Conservation (phyloP, 305 asterid species). For the Fraxinus xanthoxyloides region DNA sequence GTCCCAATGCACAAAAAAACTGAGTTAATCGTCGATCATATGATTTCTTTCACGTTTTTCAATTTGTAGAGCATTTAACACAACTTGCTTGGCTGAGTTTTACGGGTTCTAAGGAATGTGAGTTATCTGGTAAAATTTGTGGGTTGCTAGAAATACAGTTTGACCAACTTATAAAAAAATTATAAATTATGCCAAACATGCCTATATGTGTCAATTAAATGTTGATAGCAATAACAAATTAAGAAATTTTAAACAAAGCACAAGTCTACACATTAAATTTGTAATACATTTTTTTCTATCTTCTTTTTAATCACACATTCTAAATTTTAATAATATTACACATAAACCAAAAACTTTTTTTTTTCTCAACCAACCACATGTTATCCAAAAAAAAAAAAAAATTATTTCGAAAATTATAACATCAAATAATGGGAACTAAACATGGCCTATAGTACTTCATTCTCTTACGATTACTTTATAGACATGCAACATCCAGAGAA, state of each 20-base stretch:
- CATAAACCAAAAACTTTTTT: too few relatives aligned
- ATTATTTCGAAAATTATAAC: too few relatives aligned
- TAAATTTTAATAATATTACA: too few relatives aligned
- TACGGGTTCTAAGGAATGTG: background rate
- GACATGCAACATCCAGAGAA: background rate
- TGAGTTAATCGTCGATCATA: background rate
- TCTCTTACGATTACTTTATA: too few relatives aligned
- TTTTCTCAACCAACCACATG: too few relatives aligned
- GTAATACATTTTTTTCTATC: too few relatives aligned
- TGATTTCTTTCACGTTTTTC: background rate
- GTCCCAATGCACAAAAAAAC: background rate
- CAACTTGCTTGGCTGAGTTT: background rate
- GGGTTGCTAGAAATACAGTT: too few relatives aligned
- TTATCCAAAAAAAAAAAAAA: too few relatives aligned
- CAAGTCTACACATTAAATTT: too few relatives aligned
- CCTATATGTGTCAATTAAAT: background rate
- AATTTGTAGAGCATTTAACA: background rate
- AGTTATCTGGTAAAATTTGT: background rate
- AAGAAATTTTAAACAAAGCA: background rate
- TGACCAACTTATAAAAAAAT: background rate
- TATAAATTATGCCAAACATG: background rate
- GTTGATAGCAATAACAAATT: too few relatives aligned
- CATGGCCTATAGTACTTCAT: background rate
- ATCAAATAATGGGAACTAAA: too few relatives aligned
- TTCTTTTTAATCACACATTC: too few relatives aligned